Conservation (phyloP, 2,329 filamentous ascomycete genomes). For the Davidsoniella virescens region DNA sequence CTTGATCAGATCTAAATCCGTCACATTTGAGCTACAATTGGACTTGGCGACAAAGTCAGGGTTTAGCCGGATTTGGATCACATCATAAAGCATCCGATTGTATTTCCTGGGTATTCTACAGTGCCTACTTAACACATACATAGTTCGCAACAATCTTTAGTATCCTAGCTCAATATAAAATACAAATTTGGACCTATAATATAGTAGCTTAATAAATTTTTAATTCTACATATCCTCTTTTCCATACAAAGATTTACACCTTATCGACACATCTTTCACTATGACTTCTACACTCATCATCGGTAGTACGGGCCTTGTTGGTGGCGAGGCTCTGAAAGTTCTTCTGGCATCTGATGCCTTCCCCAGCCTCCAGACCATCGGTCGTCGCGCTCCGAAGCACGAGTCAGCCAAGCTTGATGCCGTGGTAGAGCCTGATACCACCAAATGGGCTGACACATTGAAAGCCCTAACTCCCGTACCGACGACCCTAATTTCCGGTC, state of each 20-base stretch:
- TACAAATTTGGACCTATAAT: background rate
- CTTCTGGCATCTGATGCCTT: conserved; percentile 33
- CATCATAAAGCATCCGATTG: too few relatives aligned
- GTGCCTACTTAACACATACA: too few relatives aligned
- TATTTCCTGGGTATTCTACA: too few relatives aligned
- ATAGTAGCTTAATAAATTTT: background rate
- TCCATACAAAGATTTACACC: background rate
- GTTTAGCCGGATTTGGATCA: too few relatives aligned
- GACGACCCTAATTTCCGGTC: conserved; percentile 53
- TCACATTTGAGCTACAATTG: too few relatives aligned
- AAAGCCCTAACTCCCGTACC: conserved; percentile 37
- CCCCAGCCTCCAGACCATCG: conserved; percentile 44
- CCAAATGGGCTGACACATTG: conserved; percentile 50
- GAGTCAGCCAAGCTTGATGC: conserved; percentile 40
- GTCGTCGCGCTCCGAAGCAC: conserved; percentile 45
- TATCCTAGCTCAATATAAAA: too few relatives aligned
- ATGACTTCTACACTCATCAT: conserved; percentile 38
- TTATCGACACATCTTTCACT: background rate
- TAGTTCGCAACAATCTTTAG: too few relatives aligned
- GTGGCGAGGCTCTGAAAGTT: conserved; percentile 56
- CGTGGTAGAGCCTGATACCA: conserved; percentile 50
- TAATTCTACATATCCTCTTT: background rate
- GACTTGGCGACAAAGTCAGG: too few relatives aligned
- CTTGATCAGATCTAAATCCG: too few relatives aligned
- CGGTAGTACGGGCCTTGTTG: conserved; percentile 52